A percentile compares a stretch with the other conserved stretches of the same genome.
These are phyloP conservation scores for Leccinum olivaceoglutinosum DNA, from an alignment of 1,284 basidiomycete genomes.

Conservation along the genomic window DNA sequence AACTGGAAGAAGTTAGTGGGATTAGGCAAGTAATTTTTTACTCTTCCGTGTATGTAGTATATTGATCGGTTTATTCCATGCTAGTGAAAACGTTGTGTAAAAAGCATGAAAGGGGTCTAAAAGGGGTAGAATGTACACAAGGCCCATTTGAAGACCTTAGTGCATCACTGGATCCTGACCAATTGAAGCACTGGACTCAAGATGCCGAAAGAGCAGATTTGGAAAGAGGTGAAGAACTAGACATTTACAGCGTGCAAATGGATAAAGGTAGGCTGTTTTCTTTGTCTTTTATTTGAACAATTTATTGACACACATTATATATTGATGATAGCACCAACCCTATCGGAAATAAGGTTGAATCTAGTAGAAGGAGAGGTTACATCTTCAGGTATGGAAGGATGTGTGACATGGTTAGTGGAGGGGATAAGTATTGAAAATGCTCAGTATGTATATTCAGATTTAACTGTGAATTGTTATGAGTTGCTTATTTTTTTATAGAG, in stretches of 20 bases:
- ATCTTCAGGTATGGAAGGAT: neutral
- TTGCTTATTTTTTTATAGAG: conserved; percentile 1
- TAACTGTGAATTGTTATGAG: neutral
- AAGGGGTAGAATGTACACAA: neutral
- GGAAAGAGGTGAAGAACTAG: neutral
- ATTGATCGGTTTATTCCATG: neutral
- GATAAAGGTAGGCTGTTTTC: neutral
- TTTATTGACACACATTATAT: too few species aligned
- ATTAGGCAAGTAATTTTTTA: neutral
- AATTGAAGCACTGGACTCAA: neutral
- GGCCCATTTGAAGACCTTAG: neutral
- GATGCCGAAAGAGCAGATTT: neutral
- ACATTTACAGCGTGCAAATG: neutral
- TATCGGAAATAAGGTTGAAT: too few species aligned
- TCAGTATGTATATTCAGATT: conserved; percentile 1
- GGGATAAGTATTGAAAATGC: conserved; percentile 9
- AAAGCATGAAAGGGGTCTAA: neutral
- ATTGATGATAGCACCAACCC: too few species aligned
- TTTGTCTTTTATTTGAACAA: too few species aligned
- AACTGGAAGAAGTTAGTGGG: conserved; percentile 11
- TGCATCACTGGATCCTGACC: neutral
- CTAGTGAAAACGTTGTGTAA: neutral
- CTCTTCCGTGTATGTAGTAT: neutral
- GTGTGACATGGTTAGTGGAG: conserved; percentile 3
- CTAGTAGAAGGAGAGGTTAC: too few species aligned